phyloP scores from a whole-genome alignment of 768 basidiomycete species.

The Piloderma croceum region DNA sequence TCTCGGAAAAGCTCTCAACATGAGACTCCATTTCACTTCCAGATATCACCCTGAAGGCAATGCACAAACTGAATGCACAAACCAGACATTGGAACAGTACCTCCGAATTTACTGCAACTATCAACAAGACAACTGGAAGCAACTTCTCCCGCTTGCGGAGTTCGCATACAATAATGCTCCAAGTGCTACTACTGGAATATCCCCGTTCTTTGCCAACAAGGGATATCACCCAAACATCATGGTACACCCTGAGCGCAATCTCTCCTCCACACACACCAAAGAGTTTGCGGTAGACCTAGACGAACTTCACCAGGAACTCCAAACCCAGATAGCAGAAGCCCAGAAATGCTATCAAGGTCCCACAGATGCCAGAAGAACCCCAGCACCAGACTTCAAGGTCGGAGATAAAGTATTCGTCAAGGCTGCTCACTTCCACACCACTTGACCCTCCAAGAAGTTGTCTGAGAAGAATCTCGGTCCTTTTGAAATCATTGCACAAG shows the following conservation, averaged over 20 bases:
- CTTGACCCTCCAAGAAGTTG: conserved; percentile 9
- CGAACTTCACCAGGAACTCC: conserved; percentile 14
- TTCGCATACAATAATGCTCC: conserved; percentile 29
- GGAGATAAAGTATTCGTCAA: conserved; percentile 8
- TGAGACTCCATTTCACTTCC: conserved; percentile 29
- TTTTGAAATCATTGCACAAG: conserved; percentile 11
- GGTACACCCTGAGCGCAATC: conserved; percentile 10
- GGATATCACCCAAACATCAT: conserved; percentile 21
- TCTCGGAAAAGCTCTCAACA: conserved; percentile 24
- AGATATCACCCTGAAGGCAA: conserved; percentile 27
- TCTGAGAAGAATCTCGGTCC: conserved; percentile 16
- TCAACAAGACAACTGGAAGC: conserved; percentile 29
- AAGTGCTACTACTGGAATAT: conserved; percentile 21
- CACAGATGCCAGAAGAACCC: conserved; percentile 3
- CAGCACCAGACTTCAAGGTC: conserved; percentile 4
- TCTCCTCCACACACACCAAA: conserved; percentile 12
- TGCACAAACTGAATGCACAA: conserved; percentile 26
- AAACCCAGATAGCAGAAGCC: conserved; percentile 11
- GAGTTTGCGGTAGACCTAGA: conserved; percentile 19
- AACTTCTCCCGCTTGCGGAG: conserved; percentile 25
- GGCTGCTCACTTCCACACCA: conserved; percentile 7
- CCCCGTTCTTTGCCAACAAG: conserved; percentile 29
- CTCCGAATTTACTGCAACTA: conserved; percentile 22
- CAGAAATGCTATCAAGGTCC: conserved; percentile 10
- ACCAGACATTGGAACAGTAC: conserved; percentile 27